phyloP scores from a whole-genome alignment of 768 basidiomycete species.

The Tylopilus plumbeoviolaceoides region DNA sequence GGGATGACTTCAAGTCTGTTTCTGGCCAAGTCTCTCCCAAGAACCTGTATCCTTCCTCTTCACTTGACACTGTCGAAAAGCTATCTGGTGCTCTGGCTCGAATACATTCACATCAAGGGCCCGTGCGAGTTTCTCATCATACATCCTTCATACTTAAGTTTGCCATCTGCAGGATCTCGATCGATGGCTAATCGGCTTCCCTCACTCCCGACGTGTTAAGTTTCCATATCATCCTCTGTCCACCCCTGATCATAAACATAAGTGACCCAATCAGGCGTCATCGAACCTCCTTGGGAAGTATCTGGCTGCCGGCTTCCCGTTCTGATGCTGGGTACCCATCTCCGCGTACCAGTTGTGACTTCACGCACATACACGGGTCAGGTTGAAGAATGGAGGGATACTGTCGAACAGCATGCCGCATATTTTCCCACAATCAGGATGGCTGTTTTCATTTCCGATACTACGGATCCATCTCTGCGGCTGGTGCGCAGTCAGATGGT shows the following conservation, averaged over 20 bases:
- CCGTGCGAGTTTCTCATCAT: not conserved
- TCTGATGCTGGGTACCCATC: not conserved
- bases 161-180: not conserved
- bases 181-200: too few species aligned
- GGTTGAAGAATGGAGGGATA: not conserved
- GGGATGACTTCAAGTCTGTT: too few species aligned
- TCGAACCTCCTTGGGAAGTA: constrained; percentile 2
- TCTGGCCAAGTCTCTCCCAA: too few species aligned
- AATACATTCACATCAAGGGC: not conserved
- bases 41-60: too few species aligned
- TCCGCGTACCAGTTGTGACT: not conserved
- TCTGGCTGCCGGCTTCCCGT: not conserved
- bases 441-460: constrained; percentile 21
- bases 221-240: not conserved
- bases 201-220: not conserved
- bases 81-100: not conserved
- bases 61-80: too few species aligned
- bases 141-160: constrained; percentile 9
- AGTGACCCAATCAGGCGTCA: not conserved
- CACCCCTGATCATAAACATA: not conserved
- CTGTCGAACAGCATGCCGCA: not conserved
- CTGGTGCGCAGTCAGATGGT: constrained; percentile 1
- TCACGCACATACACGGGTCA: not conserved
- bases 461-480: constrained; percentile 1
- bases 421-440: constrained; percentile 1